Base-by-base conservation (phyloP, 306 rosid genomes). In the Citrullus mucosospermus region DNA sequence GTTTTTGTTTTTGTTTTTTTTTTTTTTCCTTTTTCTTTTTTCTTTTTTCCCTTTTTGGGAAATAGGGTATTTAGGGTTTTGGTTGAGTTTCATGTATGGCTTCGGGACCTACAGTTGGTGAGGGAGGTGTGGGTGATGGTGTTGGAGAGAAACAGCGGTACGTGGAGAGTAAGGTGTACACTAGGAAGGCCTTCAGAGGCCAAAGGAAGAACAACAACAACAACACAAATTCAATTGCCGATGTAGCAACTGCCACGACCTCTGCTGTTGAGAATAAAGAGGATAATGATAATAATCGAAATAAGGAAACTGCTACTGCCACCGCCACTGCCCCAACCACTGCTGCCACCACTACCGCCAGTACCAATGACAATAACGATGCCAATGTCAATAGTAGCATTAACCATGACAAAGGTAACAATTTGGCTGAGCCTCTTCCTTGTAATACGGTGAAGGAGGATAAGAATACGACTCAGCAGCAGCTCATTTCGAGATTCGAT, bases 61-160 rank as follows among this genome's bases (percentile, higher is more conserved):
- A 63, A 30, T 39, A 17, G 70, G 73, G 77, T 67, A 83, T 86
- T 92, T 87, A 90, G 97, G 95, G 91, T 90, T 86, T 85, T 96
- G 82, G 80, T 78, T 79, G 82, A 66, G 36, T 48, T 78, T 60
- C 87, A 88, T 92, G 93, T 85, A 94, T 94, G 98, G 96, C 96
- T 89, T 92, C 97, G 81, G 96, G 87, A 87, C 89, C 92, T 82
- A 79, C 57, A 25, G 89, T 81, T 75, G 98, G 83, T 57, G 93
- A 84, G 82, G 89, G 60, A 81, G 94, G 85, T 80, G 88, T 63
- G 77, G 96, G 89, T 71, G 92, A 91, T 57, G 97, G 91, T 82
- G 79, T 80, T 78, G 83, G 77, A 83, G 91, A 84, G 85, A 90
- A 85, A 80, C 85, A 87, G 85, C 85, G 93, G 78, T 84, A 32